Base-by-base conservation (phyloP, 2,329 filamentous ascomycete genomes). In the Alternaria solani region DNA sequence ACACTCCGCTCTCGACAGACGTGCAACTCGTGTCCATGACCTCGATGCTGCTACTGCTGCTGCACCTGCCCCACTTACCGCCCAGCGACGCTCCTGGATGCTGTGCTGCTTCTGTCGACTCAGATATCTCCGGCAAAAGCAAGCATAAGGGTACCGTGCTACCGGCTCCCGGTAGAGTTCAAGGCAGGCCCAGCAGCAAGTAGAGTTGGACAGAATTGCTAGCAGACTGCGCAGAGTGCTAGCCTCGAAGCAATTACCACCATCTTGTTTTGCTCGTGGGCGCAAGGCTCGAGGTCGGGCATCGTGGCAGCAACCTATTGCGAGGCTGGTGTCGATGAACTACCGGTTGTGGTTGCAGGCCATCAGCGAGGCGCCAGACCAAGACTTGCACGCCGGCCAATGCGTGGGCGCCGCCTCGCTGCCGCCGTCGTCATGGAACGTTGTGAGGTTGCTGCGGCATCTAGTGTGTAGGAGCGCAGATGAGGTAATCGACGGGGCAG, bases 401-500 rank as follows among this genome's bases (percentile, higher is more conserved):
- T 48, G 47, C 59, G 63, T 68, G 62, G 71, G 67, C 64, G 62
- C 59, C 26, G 49, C 53, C 59, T 30, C 20, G 28, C 28, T 57
- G 64, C 65, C 62, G 61, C 66, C 57, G 55, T 59, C 56, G 54
- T 68, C 55, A 71, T 67, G 73, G 66, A 69, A 72, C 68, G 59
- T 68, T 72, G 73, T 70, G 69, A 75, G 70, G 58, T 71, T 61
- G 65, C 64, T 71, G 72, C 68, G 65, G 67, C 67, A 59, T 65
- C 66, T 57, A 67, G 65, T 41, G 68, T 63, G 61, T 68, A 66
- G 60, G 59, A 63, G 63, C 54, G 63, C 63, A 53, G 65, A 67
- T 70, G 67, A 71, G 68, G 66, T 70, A 72, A 70, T 70, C 57
- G 26, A 55, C 46, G 12, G 12, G 36, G 52, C 32, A 57, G 51